Evolutionary conservation across 2,329 filamentous ascomycete genomes (phyloP), one percentile per base, ranked within the genome.

Genomic region (Triangularia verruculosa): DNA sequence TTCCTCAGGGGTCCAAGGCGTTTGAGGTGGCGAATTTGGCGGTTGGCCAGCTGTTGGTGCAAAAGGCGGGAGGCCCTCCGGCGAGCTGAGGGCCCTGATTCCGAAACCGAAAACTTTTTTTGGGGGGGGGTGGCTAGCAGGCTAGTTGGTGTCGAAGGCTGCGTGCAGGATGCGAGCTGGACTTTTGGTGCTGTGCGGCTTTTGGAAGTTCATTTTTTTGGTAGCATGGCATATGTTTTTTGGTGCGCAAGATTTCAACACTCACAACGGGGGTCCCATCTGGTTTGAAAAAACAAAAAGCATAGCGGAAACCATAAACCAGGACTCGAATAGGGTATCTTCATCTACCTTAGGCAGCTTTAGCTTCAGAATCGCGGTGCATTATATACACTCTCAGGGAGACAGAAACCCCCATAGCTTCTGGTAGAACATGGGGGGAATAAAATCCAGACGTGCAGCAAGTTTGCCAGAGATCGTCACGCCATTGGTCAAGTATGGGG

Each of bases 1-100:
- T 98, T 70, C 93, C 93, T 1, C 86, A 87, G 12, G 90, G 91
- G 66, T 88, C 85, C 51, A 88, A 86, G 77, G 86, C 86, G 1
- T 88, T 88, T 71, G 83, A 86, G 66, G 87, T 86, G 70, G 86
- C 86, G 66, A 89, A 89, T 72, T 74, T 87, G 53, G 80, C 80
- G 64, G 85, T 82, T 34, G 86, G 86, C 39, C 83, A 89, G 73
- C 79, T 81, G 28, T 75, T 89, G 57, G 75, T 89, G 70, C 81
- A 86, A 71, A 68, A 71, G 64, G 70, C 71, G 0, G 71, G 71
- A 1, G 67, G 66, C 13, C 67, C 68, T 12, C 68, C 68, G 15
- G 43, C 64, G 8, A 67, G 34, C 34, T 69, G 51, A 12, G 17
- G n/a, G 34, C n/a, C 6, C 7, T 20, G 3, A n/a, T n/a, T n/a